Evolutionary conservation across 2,329 filamentous ascomycete genomes (phyloP).

Genomic region (Claviceps monticola): DNA sequence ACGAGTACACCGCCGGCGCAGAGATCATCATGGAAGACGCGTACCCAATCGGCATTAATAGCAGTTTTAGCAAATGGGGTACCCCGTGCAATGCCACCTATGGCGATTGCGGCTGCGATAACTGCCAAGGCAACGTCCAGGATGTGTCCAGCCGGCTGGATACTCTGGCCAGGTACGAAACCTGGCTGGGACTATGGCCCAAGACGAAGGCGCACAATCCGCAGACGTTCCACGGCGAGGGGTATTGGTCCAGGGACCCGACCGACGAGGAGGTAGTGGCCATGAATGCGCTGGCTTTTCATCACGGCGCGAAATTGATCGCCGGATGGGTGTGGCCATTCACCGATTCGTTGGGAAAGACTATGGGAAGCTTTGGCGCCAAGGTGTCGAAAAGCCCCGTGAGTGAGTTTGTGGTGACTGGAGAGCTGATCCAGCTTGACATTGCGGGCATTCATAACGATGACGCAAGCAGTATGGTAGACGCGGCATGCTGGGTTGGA

Average conservation of each 20-base stretch:
- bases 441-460: neutral
- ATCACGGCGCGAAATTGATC: slow-evolving; percentile 29
- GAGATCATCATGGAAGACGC: slow-evolving; percentile 47
- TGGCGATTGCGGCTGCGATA: slow-evolving; percentile 50
- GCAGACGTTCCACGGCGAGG: slow-evolving; percentile 33
- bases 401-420: slow-evolving; percentile 24
- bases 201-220: slow-evolving; percentile 30
- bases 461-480: slow-evolving; percentile 6
- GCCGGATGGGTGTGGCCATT: slow-evolving; percentile 33
- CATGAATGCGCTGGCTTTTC: slow-evolving; percentile 31
- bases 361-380: slow-evolving; percentile 25
- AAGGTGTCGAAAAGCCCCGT: slow-evolving; percentile 24
- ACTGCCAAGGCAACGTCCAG: slow-evolving; percentile 37
- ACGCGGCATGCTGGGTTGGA: slow-evolving; percentile 12
- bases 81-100: slow-evolving; percentile 45
- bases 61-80: slow-evolving; percentile 38
- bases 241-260: slow-evolving; percentile 33
- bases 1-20: slow-evolving; percentile 36
- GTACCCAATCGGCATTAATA: slow-evolving; percentile 45
- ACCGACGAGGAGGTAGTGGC: slow-evolving; percentile 27
- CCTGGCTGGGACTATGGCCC: slow-evolving; percentile 27
- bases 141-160: slow-evolving; percentile 34
- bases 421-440: slow-evolving; percentile 9
- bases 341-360: slow-evolving; percentile 20
- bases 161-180: slow-evolving; percentile 23